Base-by-base conservation (phyloP, 306 rosid genomes). In the Quercus aquifolioides region DNA sequence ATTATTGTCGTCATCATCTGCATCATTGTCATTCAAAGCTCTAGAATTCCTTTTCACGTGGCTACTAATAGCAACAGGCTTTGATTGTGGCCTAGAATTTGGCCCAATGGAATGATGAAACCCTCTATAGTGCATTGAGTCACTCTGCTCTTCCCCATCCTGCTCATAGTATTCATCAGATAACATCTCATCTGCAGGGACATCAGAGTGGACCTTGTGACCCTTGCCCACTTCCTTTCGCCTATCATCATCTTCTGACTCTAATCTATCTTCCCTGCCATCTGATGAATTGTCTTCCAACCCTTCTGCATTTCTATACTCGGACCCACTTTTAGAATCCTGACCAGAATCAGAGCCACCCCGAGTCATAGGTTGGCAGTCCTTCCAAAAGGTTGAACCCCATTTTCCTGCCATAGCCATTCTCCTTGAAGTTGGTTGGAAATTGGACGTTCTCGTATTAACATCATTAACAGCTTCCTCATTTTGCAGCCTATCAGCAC, bases 111-210 rank as follows among this genome's bases (percentile, higher is more conserved):
- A 56, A 74, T 84, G 87, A 58, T 83, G 88, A 68, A 74, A 78
- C 74, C 96, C 90, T 46, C 89, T 69, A 68, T 88, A 86, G 72
- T 80, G 92, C 76, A 86, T 49, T 5, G 90, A 85, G 80, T 93
- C 97, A 84, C 91, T 84, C 81, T 89, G 96, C 69, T 96, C 98
- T 74, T 96, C 95, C 72, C 96, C 96, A 79, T 92, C 99, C 85
- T 89, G 98, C 89, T 96, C 99, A 80, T 96, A 96, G 86, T 96
- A 96, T 88, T 96, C 99, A 84, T 96, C 99, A 71, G 99, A 96
- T 81, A 96, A 77, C 97, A 93, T 90, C 86, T 92, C 98, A 70
- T 91, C 98, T 10, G 94, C 97, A 57, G 98, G 96, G 79, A 96
- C 95, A 82, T 91, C 96, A 60, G 92, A 81, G 74, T 87, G 91